Conservation (phyloP, 208 protist species). For the Acanthamoeba comandoni region DNA sequence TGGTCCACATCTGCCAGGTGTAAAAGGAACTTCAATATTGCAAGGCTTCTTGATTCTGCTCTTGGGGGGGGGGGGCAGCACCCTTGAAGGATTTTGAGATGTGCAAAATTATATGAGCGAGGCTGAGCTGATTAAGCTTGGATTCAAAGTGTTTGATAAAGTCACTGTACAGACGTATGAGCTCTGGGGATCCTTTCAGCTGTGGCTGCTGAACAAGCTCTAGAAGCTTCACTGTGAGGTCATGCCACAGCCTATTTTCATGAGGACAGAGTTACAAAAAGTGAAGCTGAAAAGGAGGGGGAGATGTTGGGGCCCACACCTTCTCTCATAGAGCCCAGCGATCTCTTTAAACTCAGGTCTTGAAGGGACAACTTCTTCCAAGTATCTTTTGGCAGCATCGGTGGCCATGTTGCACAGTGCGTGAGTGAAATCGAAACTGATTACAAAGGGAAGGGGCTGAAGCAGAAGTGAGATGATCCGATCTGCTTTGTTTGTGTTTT, state of each 20-base stretch:
- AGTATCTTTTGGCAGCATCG: too few relatives aligned
- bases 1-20: neutral
- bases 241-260: constrained; percentile 75
- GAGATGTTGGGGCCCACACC: too few relatives aligned
- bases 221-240: constrained; percentile 74
- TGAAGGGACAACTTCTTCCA: too few relatives aligned
- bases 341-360: too few relatives aligned
- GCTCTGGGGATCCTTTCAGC: neutral
- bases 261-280: neutral
- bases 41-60: neutral
- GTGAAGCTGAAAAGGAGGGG: too few relatives aligned
- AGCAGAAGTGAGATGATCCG: too few relatives aligned
- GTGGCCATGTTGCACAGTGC: too few relatives aligned
- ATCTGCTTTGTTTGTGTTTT: too few relatives aligned
- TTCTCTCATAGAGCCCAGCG: too few relatives aligned
- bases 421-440: too few relatives aligned
- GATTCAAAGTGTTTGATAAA: constrained; percentile 76
- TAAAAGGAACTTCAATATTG: constrained; percentile 1
- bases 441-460: too few relatives aligned
- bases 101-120: constrained; percentile 71
- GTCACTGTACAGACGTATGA: constrained; percentile 71
- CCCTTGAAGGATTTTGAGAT: constrained; percentile 48
- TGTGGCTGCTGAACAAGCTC: constrained; percentile 65
- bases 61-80: neutral
- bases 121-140: constrained; percentile 79